Evolutionary conservation across 108 stramenopile species (phyloP), one percentile per base, ranked within the genome.

Genomic region (Pseudonitzschia pungens): DNA sequence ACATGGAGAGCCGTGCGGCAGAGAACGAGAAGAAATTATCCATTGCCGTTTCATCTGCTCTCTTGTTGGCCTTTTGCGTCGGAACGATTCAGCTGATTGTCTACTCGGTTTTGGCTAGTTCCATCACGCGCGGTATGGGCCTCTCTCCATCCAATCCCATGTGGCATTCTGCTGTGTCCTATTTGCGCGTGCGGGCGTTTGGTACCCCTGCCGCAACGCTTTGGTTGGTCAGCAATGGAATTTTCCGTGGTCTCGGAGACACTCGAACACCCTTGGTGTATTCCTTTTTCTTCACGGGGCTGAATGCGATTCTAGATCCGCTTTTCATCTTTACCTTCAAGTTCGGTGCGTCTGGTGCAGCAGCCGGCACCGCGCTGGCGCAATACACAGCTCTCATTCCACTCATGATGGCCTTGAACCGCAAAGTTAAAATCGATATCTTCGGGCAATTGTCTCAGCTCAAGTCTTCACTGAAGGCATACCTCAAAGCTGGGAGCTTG

Each of bases 211-310:
- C 95, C 11, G 93, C 97, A 24, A 96, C 95, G 9, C 71, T 96
- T 7, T 94, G 92, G 94, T 74, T 96, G 18, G 97, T 97, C 0
- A 84, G 90, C 65, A 96, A 96, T 74, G 95, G 97, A 14, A 89
- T 96, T 29, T 97, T 94, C 73, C 90, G 97, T n/a, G 97, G 97
- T 4, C 68, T 96, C 22, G 97, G 97, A 7, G 95, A 97, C 72
- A 97, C 97, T 14, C 20, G 73, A 5, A 97, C 97, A 0, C 97
- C 97, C 5, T 53, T 97, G 68, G 76, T 78, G 10, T 97, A 94
- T 71, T 86, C 91, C 11, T 45, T 95, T 2, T 28, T 87, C 4
- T 95, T 95, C 72, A 92, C 92, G 4, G 79, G 68, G 0, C 65
- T 95, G 68, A 97, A 97, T 83, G 89, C 82, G 0, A 72, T 89